These are phyloP conservation scores for Daucus carota DNA, from an alignment of 129 eudicot species.

Conservation along the genomic window DNA sequence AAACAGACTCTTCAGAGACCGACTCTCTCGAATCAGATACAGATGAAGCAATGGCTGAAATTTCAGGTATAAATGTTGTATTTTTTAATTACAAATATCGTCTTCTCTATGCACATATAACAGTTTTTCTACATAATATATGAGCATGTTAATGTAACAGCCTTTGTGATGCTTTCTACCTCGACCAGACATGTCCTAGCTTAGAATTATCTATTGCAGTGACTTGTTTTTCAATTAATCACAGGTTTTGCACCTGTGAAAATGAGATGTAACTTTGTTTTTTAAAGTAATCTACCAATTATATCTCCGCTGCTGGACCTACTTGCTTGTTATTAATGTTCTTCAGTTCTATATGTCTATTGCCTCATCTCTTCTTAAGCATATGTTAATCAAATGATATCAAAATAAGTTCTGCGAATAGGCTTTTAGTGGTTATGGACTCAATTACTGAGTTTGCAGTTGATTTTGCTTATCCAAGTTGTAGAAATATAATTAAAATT, in stretches of 20 bases:
- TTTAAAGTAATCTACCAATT: not conserved
- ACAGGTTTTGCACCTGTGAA: too few relatives aligned
- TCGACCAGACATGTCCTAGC: not conserved
- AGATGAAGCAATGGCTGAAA: constrained; percentile 49
- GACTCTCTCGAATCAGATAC: constrained; percentile 67
- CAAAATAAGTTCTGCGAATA: not conserved
- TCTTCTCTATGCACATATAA: not conserved
- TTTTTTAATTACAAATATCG: constrained; percentile 6
- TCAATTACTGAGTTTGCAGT: not conserved
- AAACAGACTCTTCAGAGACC: constrained; percentile 90
- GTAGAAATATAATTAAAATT: too few relatives aligned
- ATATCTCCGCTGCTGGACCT: not conserved
- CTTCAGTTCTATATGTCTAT: not conserved
- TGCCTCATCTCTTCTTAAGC: not conserved
- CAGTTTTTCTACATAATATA: not conserved
- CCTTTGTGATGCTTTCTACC: not conserved
- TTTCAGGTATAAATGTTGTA: constrained; percentile 45
- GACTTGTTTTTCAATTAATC: not conserved
- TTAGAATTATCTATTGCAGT: not conserved
- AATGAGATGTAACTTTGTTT: not conserved
- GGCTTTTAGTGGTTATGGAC: not conserved
- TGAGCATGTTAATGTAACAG: not conserved
- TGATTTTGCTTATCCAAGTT: not conserved
- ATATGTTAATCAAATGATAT: not conserved
- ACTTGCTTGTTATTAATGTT: not conserved